Base-by-base conservation (phyloP, 495 filamentous ascomycete species). In the Lophiostoma macrostomum region DNA sequence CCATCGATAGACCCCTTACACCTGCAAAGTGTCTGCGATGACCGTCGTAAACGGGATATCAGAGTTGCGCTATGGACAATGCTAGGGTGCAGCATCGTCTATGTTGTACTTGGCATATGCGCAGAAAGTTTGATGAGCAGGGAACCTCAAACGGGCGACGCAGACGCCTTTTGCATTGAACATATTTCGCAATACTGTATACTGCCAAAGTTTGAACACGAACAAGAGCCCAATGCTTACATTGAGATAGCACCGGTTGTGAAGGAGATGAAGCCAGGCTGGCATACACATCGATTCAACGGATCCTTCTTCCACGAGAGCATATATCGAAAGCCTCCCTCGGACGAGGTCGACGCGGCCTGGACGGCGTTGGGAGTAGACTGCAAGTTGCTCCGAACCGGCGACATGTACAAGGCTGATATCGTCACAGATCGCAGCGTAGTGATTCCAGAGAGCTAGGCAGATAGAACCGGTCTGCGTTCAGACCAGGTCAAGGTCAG, bases 331-430 rank as follows among this genome's bases (percentile, higher is more conserved):
- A 69, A 74, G 43, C 51, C 69, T 30, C 76, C 74, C 0, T 69
- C 74, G 14, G 75, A 76, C 0, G 77, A 78, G 47, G 77, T 81
- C 2, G 80, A 83, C 58, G 76, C 71, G 1, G 79, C 78, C 3
- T 83, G 80, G 80, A 70, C 71, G 27, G 69, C 76, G 2, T 57
- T 83, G 0, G 80, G 80, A 2, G 66, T 74, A 0, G 69, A 80
- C 35, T 80, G 75, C 78, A 41, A 45, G 61, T n/a, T n/a, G n/a
- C n/a, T n/a, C n/a, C n/a, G n/a, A n/a, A n/a, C n/a, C n/a, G n/a
- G n/a, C n/a, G n/a, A n/a, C n/a, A n/a, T n/a, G n/a, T n/a, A n/a
- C n/a, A n/a, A n/a, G n/a, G n/a, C n/a, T n/a, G n/a, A n/a, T n/a
- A n/a, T n/a, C n/a, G n/a, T n/a, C n/a, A n/a, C 32, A 57, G 53